Evolutionary conservation across 2,329 filamentous ascomycete species (phyloP), one percentile per base, ranked within the genome.

Genomic region (Rhinocladiella mackenziei): DNA sequence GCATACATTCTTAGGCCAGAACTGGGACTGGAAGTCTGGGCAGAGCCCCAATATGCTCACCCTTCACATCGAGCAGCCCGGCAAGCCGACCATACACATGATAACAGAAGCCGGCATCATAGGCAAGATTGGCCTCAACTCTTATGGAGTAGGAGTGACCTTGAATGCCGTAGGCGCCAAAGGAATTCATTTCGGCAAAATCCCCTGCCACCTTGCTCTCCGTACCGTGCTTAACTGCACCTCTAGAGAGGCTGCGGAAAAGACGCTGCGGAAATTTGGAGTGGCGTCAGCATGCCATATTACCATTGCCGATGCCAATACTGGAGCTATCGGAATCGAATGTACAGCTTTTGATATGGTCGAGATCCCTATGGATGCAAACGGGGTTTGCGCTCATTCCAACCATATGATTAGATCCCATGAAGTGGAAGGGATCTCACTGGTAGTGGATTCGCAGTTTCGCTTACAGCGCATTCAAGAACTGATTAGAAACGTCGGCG

Each of bases 151-250:
- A 0, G 76, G 74, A 2, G 71, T 74, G 0, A 70, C 69, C 23
- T 64, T 78, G 26, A 80, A 80, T 53, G 76, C 76, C 2, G 73
- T 79, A 46, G 65, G 66, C 50, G 71, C 70, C 2, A 59, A 64
- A 29, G 75, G 75, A 1, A 65, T 75, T 38, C 64, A 72, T 44
- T 55, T 62, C 3, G 58, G 55, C 1, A 64, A 65, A 1, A 54
- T 78, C 5, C 76, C 76, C 0, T 70, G 71, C n/a, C 76, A 80
- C 58, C 60, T 80, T 3, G 75, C 68, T 0, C 63, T 79, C 18
- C 64, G 76, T 10, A 64, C 68, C 43, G 72, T 67, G 8, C 60
- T 80, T 13, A 74, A 78, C 30, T 70, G 67, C 42, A 29, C 18
- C 0, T 70, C 65, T 3, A 60, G 63, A 0, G 58, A 58, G 1